A percentile compares a stretch with the other conserved stretches of the same genome.
These are phyloP conservation scores for Pythium grandisporangium DNA, from an alignment of 352 stramenopile species.

Conservation along the genomic window DNA sequence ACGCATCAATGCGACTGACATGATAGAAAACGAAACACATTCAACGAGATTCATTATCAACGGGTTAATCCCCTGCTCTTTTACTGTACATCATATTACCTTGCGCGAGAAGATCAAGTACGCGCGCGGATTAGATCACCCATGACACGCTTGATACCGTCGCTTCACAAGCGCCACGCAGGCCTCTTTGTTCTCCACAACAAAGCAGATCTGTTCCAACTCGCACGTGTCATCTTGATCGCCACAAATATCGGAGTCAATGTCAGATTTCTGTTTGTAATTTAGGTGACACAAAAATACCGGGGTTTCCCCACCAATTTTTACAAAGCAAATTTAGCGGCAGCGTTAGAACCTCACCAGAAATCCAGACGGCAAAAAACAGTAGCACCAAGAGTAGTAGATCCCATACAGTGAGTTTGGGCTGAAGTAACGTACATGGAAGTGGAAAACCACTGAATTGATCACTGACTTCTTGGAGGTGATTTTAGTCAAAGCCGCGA, in stretches of 20 bases:
- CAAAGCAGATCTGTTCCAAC: constrained; percentile 20
- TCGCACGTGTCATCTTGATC: constrained; percentile 1
- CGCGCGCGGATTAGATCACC: no score
- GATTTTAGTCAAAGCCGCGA: constrained; percentile 49
- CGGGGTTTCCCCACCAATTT: no score
- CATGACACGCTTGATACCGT: constrained; percentile 9
- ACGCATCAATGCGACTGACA: no score
- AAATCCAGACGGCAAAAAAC: neutral
- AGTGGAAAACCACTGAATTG: constrained; percentile 69
- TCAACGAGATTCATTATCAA: no score
- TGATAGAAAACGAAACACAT: no score
- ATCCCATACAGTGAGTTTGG: neutral
- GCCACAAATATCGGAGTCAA: neutral
- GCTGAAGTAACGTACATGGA: constrained; percentile 32
- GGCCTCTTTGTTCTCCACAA: constrained; percentile 18
- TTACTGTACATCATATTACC: no score
- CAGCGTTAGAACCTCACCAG: constrained; percentile 4
- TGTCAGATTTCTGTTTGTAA: no score
- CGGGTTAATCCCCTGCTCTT: no score
- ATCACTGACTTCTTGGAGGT: constrained; percentile 37
- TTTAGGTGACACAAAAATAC: no score
- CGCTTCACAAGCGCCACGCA: constrained; percentile 25
- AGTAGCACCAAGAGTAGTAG: neutral
- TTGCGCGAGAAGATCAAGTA: no score
- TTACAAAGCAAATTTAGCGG: no score